Conservation (phyloP, 306 rosid genomes). For the Boehmeria nivea region DNA sequence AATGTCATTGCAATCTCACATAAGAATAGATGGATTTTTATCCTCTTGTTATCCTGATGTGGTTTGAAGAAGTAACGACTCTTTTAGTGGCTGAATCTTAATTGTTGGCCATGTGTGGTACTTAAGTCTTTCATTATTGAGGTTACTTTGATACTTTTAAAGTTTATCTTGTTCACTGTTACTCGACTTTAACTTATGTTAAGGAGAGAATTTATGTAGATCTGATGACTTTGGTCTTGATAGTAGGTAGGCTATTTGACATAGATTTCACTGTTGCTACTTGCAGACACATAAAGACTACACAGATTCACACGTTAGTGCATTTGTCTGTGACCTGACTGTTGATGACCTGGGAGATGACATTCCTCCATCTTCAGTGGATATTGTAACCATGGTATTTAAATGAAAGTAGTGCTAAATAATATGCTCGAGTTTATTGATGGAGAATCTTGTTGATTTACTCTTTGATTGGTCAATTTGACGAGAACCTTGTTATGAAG, state of each 20-base stretch:
- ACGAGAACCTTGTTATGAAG: slow-evolving; percentile 18
- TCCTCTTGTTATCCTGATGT: too few relatives aligned
- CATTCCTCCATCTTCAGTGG: slow-evolving; percentile 67
- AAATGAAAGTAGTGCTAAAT: slow-evolving; percentile 11
- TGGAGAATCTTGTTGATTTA: slow-evolving; percentile 10
- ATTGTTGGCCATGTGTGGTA: too few relatives aligned
- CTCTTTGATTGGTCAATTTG: slow-evolving; percentile 15
- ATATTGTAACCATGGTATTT: slow-evolving; percentile 85
- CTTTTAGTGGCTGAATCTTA: too few relatives aligned
- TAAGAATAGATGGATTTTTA: too few relatives aligned
- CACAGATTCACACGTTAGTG: slow-evolving; percentile 55
- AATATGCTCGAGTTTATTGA: slow-evolving; percentile 13
- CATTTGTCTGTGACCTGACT: slow-evolving; percentile 87
- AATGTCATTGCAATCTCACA: too few relatives aligned
- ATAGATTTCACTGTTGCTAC: slow-evolving; percentile 17
- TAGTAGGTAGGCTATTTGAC: not conserved
- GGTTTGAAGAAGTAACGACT: too few relatives aligned
- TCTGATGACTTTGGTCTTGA: not conserved
- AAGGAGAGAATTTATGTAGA: not conserved
- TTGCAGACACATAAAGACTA: slow-evolving; percentile 72
- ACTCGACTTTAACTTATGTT: not conserved
- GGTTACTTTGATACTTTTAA: too few relatives aligned
- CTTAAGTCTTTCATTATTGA: too few relatives aligned
- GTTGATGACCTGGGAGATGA: slow-evolving; percentile 64
- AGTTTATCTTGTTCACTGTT: too few relatives aligned